phyloP scores from a whole-genome alignment of 176 grass and related monocot species.

The Oryza punctata region DNA sequence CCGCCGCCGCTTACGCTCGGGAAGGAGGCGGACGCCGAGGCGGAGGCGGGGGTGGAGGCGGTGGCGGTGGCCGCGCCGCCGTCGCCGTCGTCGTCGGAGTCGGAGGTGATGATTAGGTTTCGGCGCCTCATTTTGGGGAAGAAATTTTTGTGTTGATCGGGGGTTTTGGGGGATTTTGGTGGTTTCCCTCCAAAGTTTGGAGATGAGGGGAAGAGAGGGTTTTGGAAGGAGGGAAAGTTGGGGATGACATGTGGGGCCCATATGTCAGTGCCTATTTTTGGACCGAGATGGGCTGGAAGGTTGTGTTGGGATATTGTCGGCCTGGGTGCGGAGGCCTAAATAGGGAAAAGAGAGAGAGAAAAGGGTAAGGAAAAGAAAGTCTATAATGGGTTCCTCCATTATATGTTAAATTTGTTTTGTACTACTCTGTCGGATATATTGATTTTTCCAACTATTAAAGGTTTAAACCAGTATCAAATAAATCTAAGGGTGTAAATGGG shows the following conservation, averaged over 20 bases:
- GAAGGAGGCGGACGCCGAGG: neutral
- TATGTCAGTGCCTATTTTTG: neutral
- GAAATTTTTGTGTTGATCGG: slow-evolving; percentile 24
- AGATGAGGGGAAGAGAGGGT: neutral
- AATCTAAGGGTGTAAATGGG: too few species aligned
- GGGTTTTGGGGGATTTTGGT: slow-evolving; percentile 2
- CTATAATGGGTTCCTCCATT: too few species aligned
- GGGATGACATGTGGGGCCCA: neutral
- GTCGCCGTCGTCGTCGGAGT: slow-evolving; percentile 56
- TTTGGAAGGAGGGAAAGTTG: neutral
- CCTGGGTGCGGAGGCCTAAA: neutral
- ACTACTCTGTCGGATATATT: too few species aligned
- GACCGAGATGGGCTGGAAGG: neutral
- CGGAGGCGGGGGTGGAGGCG: neutral
- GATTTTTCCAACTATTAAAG: too few species aligned
- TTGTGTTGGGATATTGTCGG: too few species aligned
- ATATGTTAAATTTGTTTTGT: too few species aligned
- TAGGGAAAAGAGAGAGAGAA: too few species aligned
- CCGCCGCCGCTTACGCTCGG: slow-evolving; percentile 12
- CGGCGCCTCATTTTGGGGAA: slow-evolving; percentile 48
- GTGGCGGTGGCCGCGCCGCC: neutral
- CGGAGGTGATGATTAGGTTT: slow-evolving; percentile 54
- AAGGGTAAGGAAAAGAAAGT: too few species aligned
- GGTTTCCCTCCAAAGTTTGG: slow-evolving; percentile 42
- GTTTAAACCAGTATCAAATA: too few species aligned